Evolutionary conservation across 139 green algal species (phyloP).

Genomic region (Monoraphidium neglectum): DNA sequence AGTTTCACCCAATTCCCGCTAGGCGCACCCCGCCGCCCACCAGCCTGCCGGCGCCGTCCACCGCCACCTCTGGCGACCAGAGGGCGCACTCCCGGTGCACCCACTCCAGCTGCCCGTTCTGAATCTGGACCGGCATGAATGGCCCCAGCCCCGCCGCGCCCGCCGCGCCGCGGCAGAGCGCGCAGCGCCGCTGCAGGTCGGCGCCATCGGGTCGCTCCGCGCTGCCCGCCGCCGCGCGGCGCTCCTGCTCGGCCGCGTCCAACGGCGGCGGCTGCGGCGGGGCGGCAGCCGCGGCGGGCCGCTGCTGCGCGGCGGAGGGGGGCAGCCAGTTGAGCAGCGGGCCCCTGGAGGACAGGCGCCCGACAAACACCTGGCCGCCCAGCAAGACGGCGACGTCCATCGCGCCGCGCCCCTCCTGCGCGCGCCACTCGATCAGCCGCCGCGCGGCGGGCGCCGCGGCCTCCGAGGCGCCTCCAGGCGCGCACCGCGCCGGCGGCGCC

Average conservation of each 20-base stretch:
- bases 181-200: not conserved
- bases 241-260: not conserved
- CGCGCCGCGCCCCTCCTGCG: not conserved
- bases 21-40: not conserved
- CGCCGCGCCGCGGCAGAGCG: constrained; percentile 4
- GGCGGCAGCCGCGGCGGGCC: not conserved
- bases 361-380: constrained; percentile 15
- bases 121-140: constrained; percentile 31
- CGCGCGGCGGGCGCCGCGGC: not conserved
- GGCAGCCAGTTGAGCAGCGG: not conserved
- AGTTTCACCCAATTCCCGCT: not conserved
- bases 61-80: constrained; percentile 67
- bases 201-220: not conserved
- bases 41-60: constrained; percentile 1
- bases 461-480: not conserved
- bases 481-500: too few relatives aligned
- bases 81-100: constrained; percentile 69
- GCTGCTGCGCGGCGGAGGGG: not conserved
- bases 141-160: constrained; percentile 32
- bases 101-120: constrained; percentile 34
- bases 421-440: not conserved
- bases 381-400: constrained; percentile 25
- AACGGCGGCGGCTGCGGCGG: too few relatives aligned
- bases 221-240: not conserved
- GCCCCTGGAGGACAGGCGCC: not conserved